A percentile compares a stretch with the other conserved stretches of the same genome.
phyloP scores from a whole-genome alignment of 2,329 filamentous ascomycete species.

The Coniosporium tulheliwenetii region DNA sequence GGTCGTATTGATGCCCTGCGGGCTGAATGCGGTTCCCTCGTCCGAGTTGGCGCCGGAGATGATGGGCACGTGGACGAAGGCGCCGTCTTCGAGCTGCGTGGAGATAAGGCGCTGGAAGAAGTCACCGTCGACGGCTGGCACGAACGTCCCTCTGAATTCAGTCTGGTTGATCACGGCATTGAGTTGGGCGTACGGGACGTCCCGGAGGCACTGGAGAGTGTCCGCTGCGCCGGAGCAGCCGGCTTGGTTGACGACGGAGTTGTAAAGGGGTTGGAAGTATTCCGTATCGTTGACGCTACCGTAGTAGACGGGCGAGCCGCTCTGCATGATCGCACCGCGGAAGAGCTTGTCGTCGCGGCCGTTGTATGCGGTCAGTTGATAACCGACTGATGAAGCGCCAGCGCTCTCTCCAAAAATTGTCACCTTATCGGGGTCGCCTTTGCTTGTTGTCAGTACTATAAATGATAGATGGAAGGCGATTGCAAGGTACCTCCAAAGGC shows the following conservation, averaged over 20 bases:
- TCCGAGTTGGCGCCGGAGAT: constrained; percentile 50
- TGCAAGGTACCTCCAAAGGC: constrained; percentile 18
- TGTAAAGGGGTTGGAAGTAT: constrained; percentile 42
- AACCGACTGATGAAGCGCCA: constrained; percentile 27
- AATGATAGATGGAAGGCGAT: background rate
- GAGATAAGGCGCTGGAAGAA: constrained; percentile 37
- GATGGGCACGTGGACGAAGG: constrained; percentile 49
- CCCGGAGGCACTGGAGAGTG: constrained; percentile 51
- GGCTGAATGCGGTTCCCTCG: constrained; percentile 44
- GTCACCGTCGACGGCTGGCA: constrained; percentile 38
- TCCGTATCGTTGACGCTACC: constrained; percentile 16
- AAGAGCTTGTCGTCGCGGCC: constrained; percentile 32
- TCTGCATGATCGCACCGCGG: constrained; percentile 30
- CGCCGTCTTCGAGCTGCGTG: constrained; percentile 37
- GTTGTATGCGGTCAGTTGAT: constrained; percentile 29
- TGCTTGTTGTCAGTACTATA: background rate
- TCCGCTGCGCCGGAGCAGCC: constrained; percentile 42
- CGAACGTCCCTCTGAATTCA: constrained; percentile 16
- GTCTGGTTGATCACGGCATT: constrained; percentile 36
- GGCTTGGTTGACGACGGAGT: constrained; percentile 41
- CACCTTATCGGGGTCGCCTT: constrained; percentile 22
- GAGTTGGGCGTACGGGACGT: constrained; percentile 41
- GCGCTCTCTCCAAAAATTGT: constrained; percentile 30
- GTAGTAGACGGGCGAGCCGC: constrained; percentile 19
- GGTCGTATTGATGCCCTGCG: constrained; percentile 37